These are phyloP conservation scores for Herpetospermum pedunculosum DNA, from an alignment of 306 rosid genomes.

Conservation along the genomic window DNA sequence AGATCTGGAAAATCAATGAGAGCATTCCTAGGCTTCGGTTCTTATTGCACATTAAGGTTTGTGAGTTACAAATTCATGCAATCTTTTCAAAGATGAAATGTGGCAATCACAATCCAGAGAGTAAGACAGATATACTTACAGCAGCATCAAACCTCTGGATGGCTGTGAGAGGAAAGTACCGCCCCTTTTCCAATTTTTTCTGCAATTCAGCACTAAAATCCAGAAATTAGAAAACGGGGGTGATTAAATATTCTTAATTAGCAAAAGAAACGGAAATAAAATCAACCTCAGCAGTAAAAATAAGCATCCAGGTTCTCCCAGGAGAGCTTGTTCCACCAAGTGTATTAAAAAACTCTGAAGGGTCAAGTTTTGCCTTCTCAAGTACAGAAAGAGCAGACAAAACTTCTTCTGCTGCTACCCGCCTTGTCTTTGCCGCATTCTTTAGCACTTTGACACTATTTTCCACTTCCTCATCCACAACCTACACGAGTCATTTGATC, in stretches of 20 bases:
- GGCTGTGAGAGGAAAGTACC: conserved; percentile 80
- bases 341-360: conserved; percentile 54
- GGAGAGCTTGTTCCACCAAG: conserved; percentile 82
- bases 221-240: not conserved
- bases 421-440: conserved; percentile 64
- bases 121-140: conserved; percentile 39
- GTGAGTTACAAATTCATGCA: not conserved
- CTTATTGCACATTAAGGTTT: not conserved
- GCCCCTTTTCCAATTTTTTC: conserved; percentile 63
- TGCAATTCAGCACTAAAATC: conserved; percentile 18
- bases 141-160: conserved; percentile 88
- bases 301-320: conserved; percentile 95
- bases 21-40: not conserved
- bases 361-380: conserved; percentile 73
- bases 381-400: conserved; percentile 62
- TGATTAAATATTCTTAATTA: not conserved
- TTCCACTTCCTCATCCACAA: conserved; percentile 52
- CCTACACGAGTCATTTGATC: conserved; percentile 1
- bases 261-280: conserved; percentile 2
- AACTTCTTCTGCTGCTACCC: conserved; percentile 44
- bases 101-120: conserved; percentile 6
- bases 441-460: conserved; percentile 70
- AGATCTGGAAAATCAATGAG: not conserved
- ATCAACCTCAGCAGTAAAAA: conserved; percentile 68
- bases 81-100: not conserved